These are phyloP conservation scores for Pseudogymnoascus sp. DNA, from an alignment of 2,329 filamentous ascomycete species.

Conservation along the genomic window DNA sequence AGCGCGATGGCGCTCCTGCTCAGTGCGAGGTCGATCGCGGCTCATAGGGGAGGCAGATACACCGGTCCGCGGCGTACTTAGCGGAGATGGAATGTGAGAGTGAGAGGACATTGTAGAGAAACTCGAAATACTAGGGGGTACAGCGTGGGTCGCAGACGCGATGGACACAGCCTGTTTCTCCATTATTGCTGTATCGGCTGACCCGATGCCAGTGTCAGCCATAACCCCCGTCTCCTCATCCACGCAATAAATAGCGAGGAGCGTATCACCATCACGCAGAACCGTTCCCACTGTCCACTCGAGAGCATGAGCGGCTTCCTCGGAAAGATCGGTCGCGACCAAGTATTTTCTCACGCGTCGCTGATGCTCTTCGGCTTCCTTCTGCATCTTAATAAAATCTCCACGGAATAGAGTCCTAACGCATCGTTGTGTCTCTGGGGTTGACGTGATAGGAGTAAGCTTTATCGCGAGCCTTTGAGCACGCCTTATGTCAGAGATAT, in stretches of 20 bases:
- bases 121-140: not conserved
- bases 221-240: constrained; percentile 71
- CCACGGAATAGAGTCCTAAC: constrained; percentile 87
- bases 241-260: constrained; percentile 87
- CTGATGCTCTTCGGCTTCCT: constrained; percentile 69
- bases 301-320: constrained; percentile 87
- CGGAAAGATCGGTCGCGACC: constrained; percentile 90
- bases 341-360: constrained; percentile 80
- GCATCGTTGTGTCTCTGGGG: constrained; percentile 66
- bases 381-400: constrained; percentile 67
- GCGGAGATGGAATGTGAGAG: constrained; percentile 14
- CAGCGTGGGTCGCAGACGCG: constrained; percentile 40
- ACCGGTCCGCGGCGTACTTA: constrained; percentile 20
- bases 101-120: not conserved
- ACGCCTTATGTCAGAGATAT: constrained; percentile 73
- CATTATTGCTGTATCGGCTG: constrained; percentile 64
- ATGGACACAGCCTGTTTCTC: constrained; percentile 68
- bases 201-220: constrained; percentile 21
- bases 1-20: constrained; percentile 71
- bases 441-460: constrained; percentile 70
- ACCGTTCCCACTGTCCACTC: constrained; percentile 98
- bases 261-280: constrained; percentile 83
- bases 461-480: constrained; percentile 78
- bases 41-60: constrained; percentile 25
- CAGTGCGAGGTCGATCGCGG: constrained; percentile 49